These are phyloP conservation scores for Leishmania amazonensis DNA, from an alignment of 208 protist genomes.

Conservation along the genomic window DNA sequence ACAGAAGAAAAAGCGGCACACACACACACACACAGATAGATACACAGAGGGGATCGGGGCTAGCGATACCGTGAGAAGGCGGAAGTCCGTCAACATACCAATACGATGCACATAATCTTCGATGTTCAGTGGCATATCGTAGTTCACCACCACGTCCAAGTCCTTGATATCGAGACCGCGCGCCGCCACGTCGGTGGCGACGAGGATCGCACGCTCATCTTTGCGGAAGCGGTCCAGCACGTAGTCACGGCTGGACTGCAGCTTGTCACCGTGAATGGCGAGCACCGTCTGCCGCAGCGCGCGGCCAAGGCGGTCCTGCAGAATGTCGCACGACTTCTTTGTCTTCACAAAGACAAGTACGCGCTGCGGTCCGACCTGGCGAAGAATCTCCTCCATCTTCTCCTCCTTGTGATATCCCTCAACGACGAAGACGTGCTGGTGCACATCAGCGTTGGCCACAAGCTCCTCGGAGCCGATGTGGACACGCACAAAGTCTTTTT, in stretches of 20 bases:
- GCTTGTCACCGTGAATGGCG: slow-evolving; percentile 93
- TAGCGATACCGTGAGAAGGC: slow-evolving; percentile 11
- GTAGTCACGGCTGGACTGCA: slow-evolving; percentile 91
- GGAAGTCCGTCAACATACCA: slow-evolving; percentile 84
- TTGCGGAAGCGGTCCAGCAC: slow-evolving; percentile 87
- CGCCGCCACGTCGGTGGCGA: slow-evolving; percentile 94
- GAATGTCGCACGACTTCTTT: slow-evolving; percentile 79
- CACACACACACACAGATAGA: neutral
- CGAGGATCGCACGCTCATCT: slow-evolving; percentile 64
- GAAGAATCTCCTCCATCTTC: slow-evolving; percentile 77
- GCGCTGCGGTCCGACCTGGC: slow-evolving; percentile 56
- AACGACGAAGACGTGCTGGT: slow-evolving; percentile 80
- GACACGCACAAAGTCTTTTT: slow-evolving; percentile 90
- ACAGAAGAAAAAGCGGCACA: neutral
- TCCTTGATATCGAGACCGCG: slow-evolving; percentile 98
- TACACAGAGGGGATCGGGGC: slow-evolving; percentile 10
- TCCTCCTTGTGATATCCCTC: slow-evolving; percentile 77
- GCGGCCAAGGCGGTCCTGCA: slow-evolving; percentile 69
- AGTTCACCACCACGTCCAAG: slow-evolving; percentile 99
- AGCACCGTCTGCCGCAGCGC: slow-evolving; percentile 66
- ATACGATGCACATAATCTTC: slow-evolving; percentile 99
- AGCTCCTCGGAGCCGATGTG: slow-evolving; percentile 92
- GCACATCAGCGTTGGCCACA: slow-evolving; percentile 81
- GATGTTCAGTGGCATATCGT: slow-evolving; percentile 99
- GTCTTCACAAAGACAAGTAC: slow-evolving; percentile 93